These are phyloP conservation scores for Bruguiera parviflora DNA, from an alignment of 345 rosid genomes.

Conservation along the genomic window DNA sequence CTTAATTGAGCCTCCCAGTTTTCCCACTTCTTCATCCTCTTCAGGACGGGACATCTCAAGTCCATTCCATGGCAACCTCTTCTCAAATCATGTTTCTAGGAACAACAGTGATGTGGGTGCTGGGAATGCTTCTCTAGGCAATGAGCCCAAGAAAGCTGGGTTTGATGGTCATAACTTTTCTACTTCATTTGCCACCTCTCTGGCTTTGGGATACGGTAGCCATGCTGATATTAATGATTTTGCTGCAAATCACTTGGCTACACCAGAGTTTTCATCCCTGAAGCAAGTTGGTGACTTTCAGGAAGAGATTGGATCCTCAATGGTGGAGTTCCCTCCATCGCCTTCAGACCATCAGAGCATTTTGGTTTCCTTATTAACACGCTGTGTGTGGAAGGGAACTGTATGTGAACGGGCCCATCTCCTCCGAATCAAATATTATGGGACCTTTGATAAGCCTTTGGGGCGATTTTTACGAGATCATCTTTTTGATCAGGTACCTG, in stretches of 20 bases:
- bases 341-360: conserved; percentile 94
- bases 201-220: background rate
- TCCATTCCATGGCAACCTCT: conserved; percentile 3
- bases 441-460: conserved; percentile 86
- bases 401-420: conserved; percentile 90
- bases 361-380: conserved; percentile 83
- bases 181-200: conserved; percentile 5
- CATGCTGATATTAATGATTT: conserved; percentile 1
- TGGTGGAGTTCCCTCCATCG: conserved; percentile 87
- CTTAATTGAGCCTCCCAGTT: conserved; percentile 18
- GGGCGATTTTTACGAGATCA: conserved; percentile 85
- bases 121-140: background rate
- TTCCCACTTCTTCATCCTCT: conserved; percentile 13
- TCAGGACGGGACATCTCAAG: conserved; percentile 8
- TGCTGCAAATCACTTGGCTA: conserved; percentile 13
- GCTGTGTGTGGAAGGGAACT: conserved; percentile 97
- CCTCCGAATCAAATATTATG: conserved; percentile 90
- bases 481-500: conserved; percentile 73
- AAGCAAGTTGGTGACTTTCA: conserved; percentile 28
- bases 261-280: background rate
- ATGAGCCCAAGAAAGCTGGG: conserved; percentile 1
- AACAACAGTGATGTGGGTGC: background rate
- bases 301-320: conserved; percentile 39
- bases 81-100: background rate
- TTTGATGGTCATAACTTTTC: background rate